Evolutionary conservation across 352 stramenopile species (phyloP).

Genomic region (Pythium catenulatum): DNA sequence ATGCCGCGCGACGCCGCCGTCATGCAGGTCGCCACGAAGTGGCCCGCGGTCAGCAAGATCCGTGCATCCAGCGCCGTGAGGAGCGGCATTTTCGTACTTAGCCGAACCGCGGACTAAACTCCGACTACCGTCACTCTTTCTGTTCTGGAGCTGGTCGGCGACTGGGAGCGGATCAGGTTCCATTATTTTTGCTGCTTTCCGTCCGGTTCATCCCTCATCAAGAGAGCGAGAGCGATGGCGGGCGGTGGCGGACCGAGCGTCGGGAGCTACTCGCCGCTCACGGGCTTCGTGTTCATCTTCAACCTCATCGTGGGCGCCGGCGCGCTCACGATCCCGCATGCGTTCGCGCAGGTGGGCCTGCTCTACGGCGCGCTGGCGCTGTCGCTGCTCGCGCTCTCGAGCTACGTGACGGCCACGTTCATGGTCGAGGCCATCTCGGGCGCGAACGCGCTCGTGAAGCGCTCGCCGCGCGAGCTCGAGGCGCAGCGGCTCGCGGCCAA

Average conservation of each 20-base stretch:
- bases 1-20: constrained; percentile 40
- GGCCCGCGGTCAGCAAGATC: constrained; percentile 78
- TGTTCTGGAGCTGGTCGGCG: no score
- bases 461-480: constrained; percentile 68
- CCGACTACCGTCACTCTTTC: background rate
- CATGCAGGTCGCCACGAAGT: constrained; percentile 79
- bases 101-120: constrained; percentile 29
- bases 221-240: constrained; percentile 63
- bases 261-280: constrained; percentile 91
- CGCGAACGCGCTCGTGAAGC: constrained; percentile 86
- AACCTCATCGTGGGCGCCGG: constrained; percentile 94
- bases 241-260: constrained; percentile 67
- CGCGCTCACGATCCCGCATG: constrained; percentile 91
- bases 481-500: constrained; percentile 40
- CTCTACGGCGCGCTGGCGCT: constrained; percentile 86
- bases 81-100: constrained; percentile 54
- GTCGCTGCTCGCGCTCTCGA: constrained; percentile 77
- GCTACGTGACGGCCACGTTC: constrained; percentile 92
- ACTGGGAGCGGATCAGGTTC: no score
- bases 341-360: constrained; percentile 89
- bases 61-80: constrained; percentile 65
- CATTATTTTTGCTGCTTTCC: no score
- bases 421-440: constrained; percentile 92
- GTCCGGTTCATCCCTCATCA: background rate
- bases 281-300: constrained; percentile 95